A percentile compares a stretch with the other conserved stretches of the same genome.
Evolutionary conservation across 163 green algal species (phyloP).

Genomic region (Prototheca wickerhamii): DNA sequence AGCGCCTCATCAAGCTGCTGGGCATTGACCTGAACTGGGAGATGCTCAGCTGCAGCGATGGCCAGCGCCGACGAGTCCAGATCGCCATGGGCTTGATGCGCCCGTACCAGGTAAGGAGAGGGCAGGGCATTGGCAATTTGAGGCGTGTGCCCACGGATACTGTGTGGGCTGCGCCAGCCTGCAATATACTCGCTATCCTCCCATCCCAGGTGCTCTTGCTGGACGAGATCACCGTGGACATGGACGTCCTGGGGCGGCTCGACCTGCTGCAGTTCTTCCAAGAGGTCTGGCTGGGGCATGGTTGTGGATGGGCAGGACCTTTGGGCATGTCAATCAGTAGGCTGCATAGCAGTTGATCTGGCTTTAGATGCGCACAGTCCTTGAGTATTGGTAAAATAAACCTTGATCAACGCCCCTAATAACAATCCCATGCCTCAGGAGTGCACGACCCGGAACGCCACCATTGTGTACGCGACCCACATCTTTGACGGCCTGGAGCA

Average conservation of each 20-base stretch:
- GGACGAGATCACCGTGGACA: conserved; percentile 96
- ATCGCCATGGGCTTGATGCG: conserved; percentile 88
- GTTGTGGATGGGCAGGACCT: not conserved
- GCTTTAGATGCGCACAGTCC: too few relatives aligned
- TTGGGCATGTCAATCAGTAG: too few relatives aligned
- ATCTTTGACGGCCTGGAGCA: conserved; percentile 96
- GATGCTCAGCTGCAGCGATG: conserved; percentile 90
- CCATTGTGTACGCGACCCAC: conserved; percentile 95
- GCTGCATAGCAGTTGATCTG: too few relatives aligned
- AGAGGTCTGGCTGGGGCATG: conserved; percentile 67
- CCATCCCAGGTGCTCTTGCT: conserved; percentile 71
- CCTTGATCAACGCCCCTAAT: too few relatives aligned
- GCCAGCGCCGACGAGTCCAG: conserved; percentile 92
- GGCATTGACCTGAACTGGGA: conserved; percentile 92
- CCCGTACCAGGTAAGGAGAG: conserved; percentile 64
- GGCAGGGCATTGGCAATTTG: not conserved
- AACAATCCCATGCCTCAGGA: not conserved
- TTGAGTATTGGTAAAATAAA: too few relatives aligned
- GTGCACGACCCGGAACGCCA: conserved; percentile 65
- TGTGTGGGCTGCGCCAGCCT: not conserved
- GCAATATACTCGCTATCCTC: too few relatives aligned
- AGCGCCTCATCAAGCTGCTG: conserved; percentile 67
- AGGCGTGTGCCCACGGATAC: too few relatives aligned
- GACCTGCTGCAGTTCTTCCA: conserved; percentile 89
- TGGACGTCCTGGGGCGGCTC: conserved; percentile 91